Evolutionary conservation across 164 flowering plant genomes (phyloP), one percentile per base, ranked within the genome.

Genomic region (Aristolochia fimbriata): DNA sequence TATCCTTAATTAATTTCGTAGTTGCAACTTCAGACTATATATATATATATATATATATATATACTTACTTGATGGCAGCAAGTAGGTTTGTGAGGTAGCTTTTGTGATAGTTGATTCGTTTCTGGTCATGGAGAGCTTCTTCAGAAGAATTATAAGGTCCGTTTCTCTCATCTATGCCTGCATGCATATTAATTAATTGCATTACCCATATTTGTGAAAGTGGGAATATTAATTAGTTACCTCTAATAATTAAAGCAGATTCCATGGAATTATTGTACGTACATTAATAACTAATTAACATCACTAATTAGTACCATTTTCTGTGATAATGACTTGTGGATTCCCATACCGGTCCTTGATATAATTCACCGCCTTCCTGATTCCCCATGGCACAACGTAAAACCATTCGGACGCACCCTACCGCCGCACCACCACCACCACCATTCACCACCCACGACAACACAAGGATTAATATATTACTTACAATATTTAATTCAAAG

Each of bases 351-450:
- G 79, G 57, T 69, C 65, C 1, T 81, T 65, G 33, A 87, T 58
- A 71, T 88, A 81, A 65, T 79, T 85, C 51, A 91, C 78, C 70
- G 78, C 55, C 73, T 77, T 87, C 60, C 81, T 62, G 27, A 91
- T 51, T 47, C 98, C 98, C 98, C 96, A 87, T 47, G 98, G 98
- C 67, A 85, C 95, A 65, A 88, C 70, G 62, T 83, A 88, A 31
- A 91, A 86, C 96, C 96, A 91, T 8, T 73, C 65, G 60, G 96
- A 91, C 62, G 91, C 96, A 41, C 88, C 96, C 96, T 88, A n/a
- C n/a, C n/a, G n/a, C n/a, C n/a, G n/a, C n/a, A n/a, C n/a, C n/a
- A n/a, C n/a, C n/a, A n/a, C n/a, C n/a, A n/a, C n/a, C n/a, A n/a
- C n/a, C n/a, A n/a, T n/a, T 73, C 47, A 22, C 15, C 27, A 27